Evolutionary conservation across 495 filamentous ascomycete genomes (phyloP).

Genomic region (Aspergillus kassunensis): DNA sequence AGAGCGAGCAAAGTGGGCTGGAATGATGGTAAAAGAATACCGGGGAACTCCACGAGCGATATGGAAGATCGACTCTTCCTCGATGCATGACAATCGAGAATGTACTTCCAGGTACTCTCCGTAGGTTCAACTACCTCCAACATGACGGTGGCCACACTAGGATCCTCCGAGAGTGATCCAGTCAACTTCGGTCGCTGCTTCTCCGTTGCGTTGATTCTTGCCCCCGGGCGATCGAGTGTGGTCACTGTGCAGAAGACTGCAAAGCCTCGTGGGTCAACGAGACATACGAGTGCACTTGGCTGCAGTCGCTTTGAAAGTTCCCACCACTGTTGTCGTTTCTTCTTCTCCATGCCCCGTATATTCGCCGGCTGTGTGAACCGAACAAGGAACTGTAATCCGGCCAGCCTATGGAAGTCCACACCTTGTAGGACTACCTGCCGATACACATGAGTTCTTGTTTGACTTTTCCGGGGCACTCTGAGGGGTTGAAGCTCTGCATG

Average conservation of each 20-base stretch:
- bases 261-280: constrained; percentile 44
- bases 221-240: constrained; percentile 20
- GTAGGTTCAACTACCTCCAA: constrained; percentile 9
- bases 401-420: constrained; percentile 44
- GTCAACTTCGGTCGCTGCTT: background rate
- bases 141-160: background rate
- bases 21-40: constrained; percentile 64
- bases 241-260: constrained; percentile 55
- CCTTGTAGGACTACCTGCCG: constrained; percentile 28
- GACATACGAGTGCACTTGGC: constrained; percentile 55
- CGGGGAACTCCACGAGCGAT: constrained; percentile 67
- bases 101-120: constrained; percentile 26
- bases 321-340: constrained; percentile 59
- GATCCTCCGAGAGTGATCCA: background rate
- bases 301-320: constrained; percentile 51
- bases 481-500: constrained; percentile 10
- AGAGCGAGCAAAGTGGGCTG: constrained; percentile 60
- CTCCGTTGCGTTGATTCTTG: constrained; percentile 3
- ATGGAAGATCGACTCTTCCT: background rate
- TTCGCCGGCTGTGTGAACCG: constrained; percentile 52
- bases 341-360: constrained; percentile 22
- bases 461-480: background rate
- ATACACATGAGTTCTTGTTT: constrained; percentile 37
- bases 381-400: constrained; percentile 43
- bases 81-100: constrained; percentile 17